Base-by-base conservation (phyloP, 2,329 filamentous ascomycete species). In the Cladophialophora bantiana region DNA sequence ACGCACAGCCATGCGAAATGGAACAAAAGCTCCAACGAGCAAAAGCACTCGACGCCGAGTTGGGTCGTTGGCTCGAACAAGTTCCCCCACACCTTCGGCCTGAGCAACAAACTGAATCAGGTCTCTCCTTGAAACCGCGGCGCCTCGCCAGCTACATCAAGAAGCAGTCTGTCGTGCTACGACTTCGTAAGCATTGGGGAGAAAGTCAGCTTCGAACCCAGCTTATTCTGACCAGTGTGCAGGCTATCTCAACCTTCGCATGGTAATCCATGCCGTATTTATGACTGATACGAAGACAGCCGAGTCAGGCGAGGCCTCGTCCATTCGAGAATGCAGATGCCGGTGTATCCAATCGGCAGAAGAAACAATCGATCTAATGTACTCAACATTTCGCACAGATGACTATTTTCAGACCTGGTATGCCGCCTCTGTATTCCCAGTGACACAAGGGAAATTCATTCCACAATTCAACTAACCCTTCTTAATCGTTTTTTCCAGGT, bases 321-420 rank as follows among this genome's bases (percentile, higher is more conserved):
- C 67, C 74, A 15, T 70, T 68, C 61, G 73, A 76, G 40, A 71
- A 69, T 52, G 73, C 73, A 12, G 72, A 64, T 15, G 74, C 73
- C 62, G 42, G 77, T 34, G 75, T 74, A 40, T 74, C 72, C 73
- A 78, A n/a, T 72, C 79, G 0, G 79, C 79, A 2, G 74, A 73
- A 66, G 75, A 74, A 55, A 78, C 78, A 0, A 80, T 81, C n/a
- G 75, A 78, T 35, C 72, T 80, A 2, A 77, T 81, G 13, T 74
- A 80, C 56, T 74, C 79, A 15, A 80, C 78, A 18, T 81, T 77
- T 56, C 72, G 74, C 32, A 71, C 76, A 4, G 78, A 81, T 59
- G 74, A 74, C 0, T 81, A 79, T 66, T 81, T 81, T 72, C 77
- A 78, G 50, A 80, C 78, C 66, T 81, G 79, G 79, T 68, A 64